Evolutionary conservation across 208 protist genomes (phyloP), one percentile per base, ranked within the genome.

Genomic region (Acanthamoeba healyi): DNA sequence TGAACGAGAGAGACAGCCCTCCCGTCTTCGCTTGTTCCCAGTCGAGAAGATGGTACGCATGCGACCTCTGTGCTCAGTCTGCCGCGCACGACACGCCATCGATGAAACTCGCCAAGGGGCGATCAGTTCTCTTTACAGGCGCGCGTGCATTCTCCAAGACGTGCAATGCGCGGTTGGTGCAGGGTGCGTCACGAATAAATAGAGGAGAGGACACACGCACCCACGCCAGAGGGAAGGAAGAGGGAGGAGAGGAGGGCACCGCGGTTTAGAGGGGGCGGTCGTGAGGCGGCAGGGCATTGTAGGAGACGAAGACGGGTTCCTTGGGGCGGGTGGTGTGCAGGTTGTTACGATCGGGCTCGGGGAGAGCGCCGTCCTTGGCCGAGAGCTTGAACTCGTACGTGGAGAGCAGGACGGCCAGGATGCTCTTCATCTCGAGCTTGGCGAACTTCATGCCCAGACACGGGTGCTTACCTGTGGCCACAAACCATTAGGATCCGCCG

Each of bases 351-450:
- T 88, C 79, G 15, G 79, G 79, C 46, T 88, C 29, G 26, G 36
- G 79, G 17, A 88, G 79, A 6, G 17, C 38, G 79, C 79, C 38
- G 44, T 88, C 42, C 19, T 29, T 40, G 32, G 44, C 7, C 7
- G 17, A 1, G 44, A 88, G 36, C 79, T 88, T 22, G 46, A 88
- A 88, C 19, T 88, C 29, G 54, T 26, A 88, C 14, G 44, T 40
- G 79, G 29, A 61, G 26, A 88, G 79, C 79, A 88, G 79, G 26
- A 88, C 79, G 5, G 79, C 44, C 79, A 88, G 40, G 19, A 88
- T 88, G 79, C 79, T 88, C 79, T 88, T 88, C 44, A 88, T 88
- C 79, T 88, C 79, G 44, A 88, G 79, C 79, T 88, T 88, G 12
- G 79, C 79, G 32, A 88, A 88, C 79, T 88, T 86, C 77, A 86